Conservation (phyloP, 345 rosid species). For the Aurinia saxatilis region DNA sequence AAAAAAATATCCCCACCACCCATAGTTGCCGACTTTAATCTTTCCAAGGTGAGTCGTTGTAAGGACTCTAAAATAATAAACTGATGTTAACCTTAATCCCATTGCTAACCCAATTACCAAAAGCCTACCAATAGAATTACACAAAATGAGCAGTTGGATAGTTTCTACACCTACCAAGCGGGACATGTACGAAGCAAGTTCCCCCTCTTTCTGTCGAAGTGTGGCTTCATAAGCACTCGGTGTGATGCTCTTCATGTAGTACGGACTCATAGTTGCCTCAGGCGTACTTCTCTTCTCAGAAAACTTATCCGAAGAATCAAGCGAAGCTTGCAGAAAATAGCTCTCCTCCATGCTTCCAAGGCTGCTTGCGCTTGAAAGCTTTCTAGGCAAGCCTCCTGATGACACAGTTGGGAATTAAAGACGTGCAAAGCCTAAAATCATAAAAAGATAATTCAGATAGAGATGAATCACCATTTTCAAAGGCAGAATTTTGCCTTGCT, state of each 20-base stretch:
- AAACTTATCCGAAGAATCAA: conserved; percentile 70
- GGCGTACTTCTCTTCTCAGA: conserved; percentile 66
- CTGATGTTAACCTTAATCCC: neutral
- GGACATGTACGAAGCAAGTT: conserved; percentile 92
- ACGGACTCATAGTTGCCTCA: conserved; percentile 67
- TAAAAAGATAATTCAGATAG: neutral
- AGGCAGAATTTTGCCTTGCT: conserved; percentile 48
- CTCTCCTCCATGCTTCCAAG: conserved; percentile 97
- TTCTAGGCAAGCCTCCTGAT: conserved; percentile 66
- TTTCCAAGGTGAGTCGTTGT: conserved; percentile 4
- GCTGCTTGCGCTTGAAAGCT: conserved; percentile 80
- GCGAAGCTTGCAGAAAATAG: conserved; percentile 87
- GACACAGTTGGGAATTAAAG: conserved; percentile 3
- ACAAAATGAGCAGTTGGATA: neutral
- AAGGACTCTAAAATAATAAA: neutral
- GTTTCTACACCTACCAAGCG: conserved; percentile 61
- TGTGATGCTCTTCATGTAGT: conserved; percentile 91
- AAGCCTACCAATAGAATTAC: conserved; percentile 4
- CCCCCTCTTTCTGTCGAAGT: conserved; percentile 99
- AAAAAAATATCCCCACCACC: conserved; percentile 6
- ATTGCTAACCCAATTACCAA: conserved; percentile 7
- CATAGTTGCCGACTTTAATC: conserved; percentile 6
- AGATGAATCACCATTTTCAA: conserved; percentile 62
- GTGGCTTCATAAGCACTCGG: conserved; percentile 88
- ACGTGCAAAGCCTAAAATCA: neutral